Conservation (phyloP, 495 filamentous ascomycete genomes). For the Echria macrotheca region DNA sequence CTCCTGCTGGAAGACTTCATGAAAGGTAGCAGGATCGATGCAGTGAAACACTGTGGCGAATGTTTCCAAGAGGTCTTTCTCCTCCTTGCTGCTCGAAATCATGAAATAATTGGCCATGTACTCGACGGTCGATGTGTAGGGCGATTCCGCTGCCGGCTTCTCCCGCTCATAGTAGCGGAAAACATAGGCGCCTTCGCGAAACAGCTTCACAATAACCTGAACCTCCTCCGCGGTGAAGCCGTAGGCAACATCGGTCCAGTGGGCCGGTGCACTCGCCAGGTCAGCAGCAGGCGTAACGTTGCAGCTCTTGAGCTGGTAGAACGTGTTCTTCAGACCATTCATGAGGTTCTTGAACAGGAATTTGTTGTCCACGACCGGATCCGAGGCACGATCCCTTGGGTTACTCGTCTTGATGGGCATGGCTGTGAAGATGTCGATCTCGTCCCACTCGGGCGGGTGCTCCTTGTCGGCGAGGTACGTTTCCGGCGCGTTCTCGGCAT, state of each 20-base stretch:
- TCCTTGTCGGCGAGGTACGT: conserved; percentile 79
- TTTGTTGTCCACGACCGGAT: conserved; percentile 96
- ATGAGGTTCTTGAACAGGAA: conserved; percentile 98
- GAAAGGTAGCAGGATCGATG: conserved; percentile 96
- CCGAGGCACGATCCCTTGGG: conserved; percentile 81
- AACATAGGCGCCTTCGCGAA: conserved; percentile 90
- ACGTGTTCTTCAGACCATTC: conserved; percentile 92
- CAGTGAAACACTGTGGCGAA: conserved; percentile 98
- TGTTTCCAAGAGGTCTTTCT: conserved; percentile 95
- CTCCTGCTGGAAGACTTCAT: conserved; percentile 96
- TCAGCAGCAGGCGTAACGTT: conserved; percentile 70
- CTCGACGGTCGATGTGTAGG: conserved; percentile 73
- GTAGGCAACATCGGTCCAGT: conserved; percentile 94
- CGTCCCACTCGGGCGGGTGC: conserved; percentile 84
- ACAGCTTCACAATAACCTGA: conserved; percentile 90
- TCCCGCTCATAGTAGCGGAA: conserved; percentile 95
- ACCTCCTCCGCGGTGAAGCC: conserved; percentile 98
- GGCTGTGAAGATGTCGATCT: conserved; percentile 94
- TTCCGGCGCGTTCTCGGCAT: conserved; percentile 63
- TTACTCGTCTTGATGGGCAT: conserved; percentile 95
- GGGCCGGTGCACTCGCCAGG: conserved; percentile 67
- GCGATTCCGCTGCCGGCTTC: conserved; percentile 66
- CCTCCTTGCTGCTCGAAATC: conserved; percentile 85
- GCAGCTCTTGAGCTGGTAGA: conserved; percentile 89
- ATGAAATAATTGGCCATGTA: conserved; percentile 91